A percentile compares a stretch with the other conserved stretches of the same genome.
phyloP scores from a whole-genome alignment of 78 protist species.

The Guillardia theta region DNA sequence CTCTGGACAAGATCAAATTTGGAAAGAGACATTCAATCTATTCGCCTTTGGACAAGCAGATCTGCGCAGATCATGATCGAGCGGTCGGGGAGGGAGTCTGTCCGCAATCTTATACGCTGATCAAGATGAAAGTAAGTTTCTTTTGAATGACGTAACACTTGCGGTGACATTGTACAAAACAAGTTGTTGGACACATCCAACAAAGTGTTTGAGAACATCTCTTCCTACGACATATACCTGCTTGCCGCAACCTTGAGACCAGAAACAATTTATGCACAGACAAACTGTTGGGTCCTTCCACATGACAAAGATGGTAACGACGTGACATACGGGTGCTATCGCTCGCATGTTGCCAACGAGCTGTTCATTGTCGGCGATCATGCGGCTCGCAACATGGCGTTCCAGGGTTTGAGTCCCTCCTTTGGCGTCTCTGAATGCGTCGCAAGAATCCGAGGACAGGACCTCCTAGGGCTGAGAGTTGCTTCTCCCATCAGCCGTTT shows the following conservation, averaged over 20 bases:
- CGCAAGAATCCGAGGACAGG: neutral
- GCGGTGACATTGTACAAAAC: too few relatives aligned
- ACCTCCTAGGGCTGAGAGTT: neutral
- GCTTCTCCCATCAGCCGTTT: neutral
- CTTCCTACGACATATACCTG: constrained; percentile 83
- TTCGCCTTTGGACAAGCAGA: neutral
- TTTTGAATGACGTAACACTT: too few relatives aligned
- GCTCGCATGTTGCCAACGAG: neutral
- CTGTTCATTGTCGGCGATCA: neutral
- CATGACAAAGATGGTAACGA: neutral
- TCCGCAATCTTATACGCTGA: constrained; percentile 90
- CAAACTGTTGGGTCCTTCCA: constrained; percentile 98
- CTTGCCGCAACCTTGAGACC: constrained; percentile 99
- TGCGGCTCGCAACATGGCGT: constrained; percentile 73
- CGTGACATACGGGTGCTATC: neutral
- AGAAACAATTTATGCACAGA: constrained; percentile 99
- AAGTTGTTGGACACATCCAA: neutral
- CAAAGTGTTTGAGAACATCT: too few relatives aligned
- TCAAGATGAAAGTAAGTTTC: constrained; percentile 91
- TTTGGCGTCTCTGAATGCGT: constrained; percentile 55
- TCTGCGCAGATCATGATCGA: constrained; percentile 77
- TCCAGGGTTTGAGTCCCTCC: constrained; percentile 73
- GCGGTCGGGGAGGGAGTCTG: constrained; percentile 92
- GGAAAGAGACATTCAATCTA: neutral
- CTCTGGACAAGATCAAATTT: neutral